These are phyloP conservation scores for Pseudoperonospora humuli DNA, from an alignment of 352 stramenopile species.

Conservation along the genomic window DNA sequence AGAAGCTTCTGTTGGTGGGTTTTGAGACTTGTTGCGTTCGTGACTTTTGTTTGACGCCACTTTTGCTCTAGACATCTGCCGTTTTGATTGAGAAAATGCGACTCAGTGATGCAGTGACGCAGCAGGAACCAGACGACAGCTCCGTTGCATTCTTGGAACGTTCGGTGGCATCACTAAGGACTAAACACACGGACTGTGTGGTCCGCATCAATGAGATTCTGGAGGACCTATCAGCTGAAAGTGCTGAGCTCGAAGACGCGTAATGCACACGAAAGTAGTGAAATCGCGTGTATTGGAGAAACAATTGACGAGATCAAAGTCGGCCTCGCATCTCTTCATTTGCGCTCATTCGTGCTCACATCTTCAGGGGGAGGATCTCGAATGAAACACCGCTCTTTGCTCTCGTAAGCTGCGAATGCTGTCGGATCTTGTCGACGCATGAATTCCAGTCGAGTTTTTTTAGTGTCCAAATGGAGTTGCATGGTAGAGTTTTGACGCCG, in stretches of 20 bases:
- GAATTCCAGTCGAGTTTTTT: slow-evolving; percentile 62
- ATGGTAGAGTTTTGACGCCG: slow-evolving; percentile 61
- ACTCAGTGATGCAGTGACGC: slow-evolving; percentile 29
- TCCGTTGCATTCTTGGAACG: slow-evolving; percentile 50
- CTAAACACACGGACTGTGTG: slow-evolving; percentile 58
- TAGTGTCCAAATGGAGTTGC: slow-evolving; percentile 66
- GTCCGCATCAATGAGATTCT: slow-evolving; percentile 72
- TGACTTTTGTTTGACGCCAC: background rate
- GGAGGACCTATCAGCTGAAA: slow-evolving; percentile 53
- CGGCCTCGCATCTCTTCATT: slow-evolving; percentile 40
- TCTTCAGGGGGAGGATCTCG: slow-evolving; percentile 42
- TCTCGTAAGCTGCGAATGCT: slow-evolving; percentile 43
- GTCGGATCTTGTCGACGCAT: slow-evolving; percentile 54
- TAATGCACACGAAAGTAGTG: slow-evolving; percentile 1
- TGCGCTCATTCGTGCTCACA: slow-evolving; percentile 38
- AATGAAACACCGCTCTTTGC: slow-evolving; percentile 33
- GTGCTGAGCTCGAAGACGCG: slow-evolving; percentile 37
- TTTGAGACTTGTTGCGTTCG: background rate
- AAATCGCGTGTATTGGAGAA: background rate
- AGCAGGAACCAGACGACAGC: slow-evolving; percentile 36
- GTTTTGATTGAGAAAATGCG: slow-evolving; percentile 80
- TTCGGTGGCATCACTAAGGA: slow-evolving; percentile 44
- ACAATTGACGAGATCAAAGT: slow-evolving; percentile 4
- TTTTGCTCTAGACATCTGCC: slow-evolving; percentile 51
- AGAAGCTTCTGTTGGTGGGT: slow-evolving; percentile 67